Base-by-base conservation (phyloP, 805 yeast species). In the Wickerhamiella musiphila region DNA sequence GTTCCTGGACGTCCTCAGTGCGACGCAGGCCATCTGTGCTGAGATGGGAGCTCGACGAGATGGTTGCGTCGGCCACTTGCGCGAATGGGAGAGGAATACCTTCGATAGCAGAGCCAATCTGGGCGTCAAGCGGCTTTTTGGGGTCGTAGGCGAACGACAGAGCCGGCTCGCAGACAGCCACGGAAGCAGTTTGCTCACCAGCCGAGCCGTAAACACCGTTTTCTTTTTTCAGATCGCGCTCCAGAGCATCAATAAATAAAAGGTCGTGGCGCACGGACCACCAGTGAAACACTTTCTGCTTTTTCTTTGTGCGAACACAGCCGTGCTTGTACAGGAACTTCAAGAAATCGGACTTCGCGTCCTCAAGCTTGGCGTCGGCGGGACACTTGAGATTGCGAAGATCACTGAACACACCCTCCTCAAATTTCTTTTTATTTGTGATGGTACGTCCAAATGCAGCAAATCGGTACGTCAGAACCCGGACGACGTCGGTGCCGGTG, bases 201-300 rank as follows among this genome's bases (percentile, higher is more conserved):
- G 26, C 23, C n/a, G 20, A 11, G 24, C 26, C 17, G 13, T 32
- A 20, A 30, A 25, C 27, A 15, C 29, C 32, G 18, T 47, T 51
- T 49, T 84, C 94, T 43, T 78, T 73, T 54, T 81, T 83, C 48
- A 84, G 56, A 51, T 90, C 96, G 45, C 96, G 64, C 51, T 84
- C 95, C 28, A 90, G 57, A 1, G 95, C 95, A 54, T 90, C 96
- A 2, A 82, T 72, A 66, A 90, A 84, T 27, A 86, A 60, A 49
- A 77, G 73, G 49, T 84, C 94, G 54, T 86, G 96, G 16, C 90
- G 90, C 7, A 90, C 95, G 48, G 84, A 77, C 52, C 78, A 83
- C 96, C 96, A 90, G 53, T 77, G 82, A 51, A 86, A 86, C 26
- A 86, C 95, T 49, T 90, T 86, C 52, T 86, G 98, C 48, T 90